Base-by-base conservation (phyloP, 2,329 filamentous ascomycete species). In the Fusarium paranaense region DNA sequence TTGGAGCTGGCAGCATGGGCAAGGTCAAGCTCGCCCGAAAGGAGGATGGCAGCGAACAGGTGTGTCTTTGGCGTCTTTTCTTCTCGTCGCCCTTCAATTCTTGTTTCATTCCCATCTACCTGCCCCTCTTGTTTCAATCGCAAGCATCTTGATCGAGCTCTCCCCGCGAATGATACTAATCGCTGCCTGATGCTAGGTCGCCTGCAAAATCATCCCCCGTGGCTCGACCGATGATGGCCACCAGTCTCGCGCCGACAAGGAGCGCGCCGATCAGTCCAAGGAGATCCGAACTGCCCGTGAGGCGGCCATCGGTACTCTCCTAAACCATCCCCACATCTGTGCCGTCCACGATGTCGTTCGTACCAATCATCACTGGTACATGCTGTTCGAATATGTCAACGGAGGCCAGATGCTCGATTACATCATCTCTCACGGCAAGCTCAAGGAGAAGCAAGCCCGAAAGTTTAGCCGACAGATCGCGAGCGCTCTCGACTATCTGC, bases 341-440 rank as follows among this genome's bases (percentile, higher is more conserved):
- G 95, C 94, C 68, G 94, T 99, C 89, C 92, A 95, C 75, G 97
- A 99, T 84, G 95, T 98, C 30, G 93, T 98, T 66, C 93, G 95
- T 67, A 98, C 97, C 60, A 96, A 97, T 80, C 97, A 98, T 82
- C 97, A 99, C 84, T 99, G 97, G 97, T 99, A 99, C 84, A 99
- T 99, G 97, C 91, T 99, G 61, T 99, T 98, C 81, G 97, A 99
- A 85, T 98, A 97, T 82, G 97, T 99, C 83, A 98, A 99, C 81
- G 97, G 97, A 57, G 97, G 97, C 20, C 97, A 99, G 85, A 98
- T 99, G 97, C 91, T 99, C 71, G 97, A 99, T 86, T 99, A 98
- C 84, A 99, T 99, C 82, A 99, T 99, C 81, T 98, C 95, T 5
- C 97, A 99, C 80, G 97, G 96, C 67, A 94, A 97, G 80, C 87